A percentile compares a stretch with the other conserved stretches of the same genome.
These are phyloP conservation scores for Atkinsonella hypoxylon DNA, from an alignment of 2,329 filamentous ascomycete genomes.

Conservation along the genomic window DNA sequence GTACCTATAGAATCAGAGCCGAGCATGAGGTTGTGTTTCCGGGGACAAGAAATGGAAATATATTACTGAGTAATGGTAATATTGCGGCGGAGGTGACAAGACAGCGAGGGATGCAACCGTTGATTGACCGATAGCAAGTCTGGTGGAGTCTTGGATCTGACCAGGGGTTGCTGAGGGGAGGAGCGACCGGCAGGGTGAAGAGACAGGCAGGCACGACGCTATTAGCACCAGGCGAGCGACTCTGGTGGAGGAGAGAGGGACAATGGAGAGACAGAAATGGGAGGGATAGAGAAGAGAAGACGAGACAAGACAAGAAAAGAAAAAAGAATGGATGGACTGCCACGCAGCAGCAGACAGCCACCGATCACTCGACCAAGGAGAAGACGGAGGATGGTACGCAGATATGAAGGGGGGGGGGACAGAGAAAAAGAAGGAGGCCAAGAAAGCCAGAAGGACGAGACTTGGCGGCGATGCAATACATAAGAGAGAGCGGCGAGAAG, in stretches of 20 bases:
- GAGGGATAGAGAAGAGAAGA: neutral
- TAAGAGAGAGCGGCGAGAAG: neutral
- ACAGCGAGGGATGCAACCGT: neutral
- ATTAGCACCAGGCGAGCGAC: neutral
- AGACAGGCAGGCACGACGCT: neutral
- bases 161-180: neutral
- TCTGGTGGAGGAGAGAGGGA: neutral
- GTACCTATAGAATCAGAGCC: neutral
- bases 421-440: neutral
- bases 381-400: neutral
- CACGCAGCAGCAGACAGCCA: neutral
- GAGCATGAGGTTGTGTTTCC: neutral
- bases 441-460: neutral
- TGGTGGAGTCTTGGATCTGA: neutral
- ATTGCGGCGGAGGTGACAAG: neutral
- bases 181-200: neutral
- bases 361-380: neutral
- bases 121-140: neutral
- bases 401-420: neutral
- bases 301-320: neutral
- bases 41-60: neutral
- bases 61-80: neutral
- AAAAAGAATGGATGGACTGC: neutral
- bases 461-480: neutral
- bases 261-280: neutral